Percentiles rank a stretch among this genome's conserved stretches.
Evolutionary conservation across 2,329 filamentous ascomycete species (phyloP).

Genomic region (Arthrobotrys sinensis): DNA sequence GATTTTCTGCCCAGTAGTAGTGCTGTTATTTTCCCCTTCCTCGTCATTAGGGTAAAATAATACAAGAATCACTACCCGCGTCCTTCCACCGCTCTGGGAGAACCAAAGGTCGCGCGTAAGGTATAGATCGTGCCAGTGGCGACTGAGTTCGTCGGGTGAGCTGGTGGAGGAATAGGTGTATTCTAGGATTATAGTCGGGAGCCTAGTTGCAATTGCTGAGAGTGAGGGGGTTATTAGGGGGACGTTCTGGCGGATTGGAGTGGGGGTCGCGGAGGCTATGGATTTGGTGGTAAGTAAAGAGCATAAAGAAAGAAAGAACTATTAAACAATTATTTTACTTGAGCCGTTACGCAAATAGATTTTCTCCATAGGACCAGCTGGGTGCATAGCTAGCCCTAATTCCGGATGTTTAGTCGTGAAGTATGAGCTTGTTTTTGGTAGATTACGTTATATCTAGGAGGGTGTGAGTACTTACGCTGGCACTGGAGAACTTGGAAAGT

Average conservation of each 20-base stretch:
- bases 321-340: no score
- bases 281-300: neutral
- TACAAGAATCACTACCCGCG: constrained; percentile 3
- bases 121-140: constrained; percentile 37
- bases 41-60: neutral
- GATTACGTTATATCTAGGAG: no score
- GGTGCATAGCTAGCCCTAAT: neutral
- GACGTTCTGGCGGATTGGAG: neutral
- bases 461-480: neutral
- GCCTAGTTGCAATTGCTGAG: no score
- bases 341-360: no score
- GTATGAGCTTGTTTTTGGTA: no score
- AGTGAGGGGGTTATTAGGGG: constrained; percentile 12
- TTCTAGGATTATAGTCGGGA: constrained; percentile 31
- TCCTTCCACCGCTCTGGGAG: neutral
- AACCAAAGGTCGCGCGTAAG: constrained; percentile 24
- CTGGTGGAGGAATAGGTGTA: neutral
- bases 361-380: no score
- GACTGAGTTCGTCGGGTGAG: neutral
- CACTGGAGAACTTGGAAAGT: neutral
- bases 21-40: neutral
- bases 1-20: neutral
- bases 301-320: no score
- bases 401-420: neutral
- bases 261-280: neutral